Base-by-base conservation (phyloP, 352 stramenopile genomes). In the Hyaloperonospora arabidopsidis region DNA sequence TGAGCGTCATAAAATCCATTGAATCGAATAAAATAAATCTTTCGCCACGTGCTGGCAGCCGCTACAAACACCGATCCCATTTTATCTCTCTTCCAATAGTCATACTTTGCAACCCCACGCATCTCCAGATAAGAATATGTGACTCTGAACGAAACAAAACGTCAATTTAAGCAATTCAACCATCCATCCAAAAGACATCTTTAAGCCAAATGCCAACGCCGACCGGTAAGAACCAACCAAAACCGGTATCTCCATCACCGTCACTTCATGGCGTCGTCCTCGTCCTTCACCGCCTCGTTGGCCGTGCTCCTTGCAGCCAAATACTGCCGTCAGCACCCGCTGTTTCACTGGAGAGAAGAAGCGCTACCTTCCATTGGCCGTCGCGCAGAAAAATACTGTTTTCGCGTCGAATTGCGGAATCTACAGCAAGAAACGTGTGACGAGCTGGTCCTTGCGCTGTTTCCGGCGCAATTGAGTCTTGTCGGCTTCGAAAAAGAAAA, bases 281-380 rank as follows among this genome's bases (percentile, higher is more conserved):
- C 65, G 54, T 70, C 65, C 34, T 85, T 87, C 61, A 72, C 78
- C 49, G 78, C 65, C 38, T 55, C 74, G 52, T 63, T 74, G 40
- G 78, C 81, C n/a, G 76, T 91, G 61, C 72, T 91, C 21, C 65
- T 89, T 28, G 81, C 81, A 32, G 72, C 72, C 58, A 87, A 86
- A 56, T 91, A 77, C 66, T 89, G 78, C 60, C 65, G 69, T 40
- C 66, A 78, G 28, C 80, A 78, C 49, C 81, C 81, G 12, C 65
- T 91, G 7, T 87, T 91, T 50, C 58, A 52, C 45, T 91, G 81
- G 81, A 65, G 68, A 4, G 78, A 91, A 51, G 76, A 89, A 38
- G 68, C 79, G 49, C 69, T 87, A 5, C 75, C 71, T 6, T 56
- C 61, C 43, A 76, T 91, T 49, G 79, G 81, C 4, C 53, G 61